phyloP scores from a whole-genome alignment of 1,284 basidiomycete species.

The Ustilago trichophora region DNA sequence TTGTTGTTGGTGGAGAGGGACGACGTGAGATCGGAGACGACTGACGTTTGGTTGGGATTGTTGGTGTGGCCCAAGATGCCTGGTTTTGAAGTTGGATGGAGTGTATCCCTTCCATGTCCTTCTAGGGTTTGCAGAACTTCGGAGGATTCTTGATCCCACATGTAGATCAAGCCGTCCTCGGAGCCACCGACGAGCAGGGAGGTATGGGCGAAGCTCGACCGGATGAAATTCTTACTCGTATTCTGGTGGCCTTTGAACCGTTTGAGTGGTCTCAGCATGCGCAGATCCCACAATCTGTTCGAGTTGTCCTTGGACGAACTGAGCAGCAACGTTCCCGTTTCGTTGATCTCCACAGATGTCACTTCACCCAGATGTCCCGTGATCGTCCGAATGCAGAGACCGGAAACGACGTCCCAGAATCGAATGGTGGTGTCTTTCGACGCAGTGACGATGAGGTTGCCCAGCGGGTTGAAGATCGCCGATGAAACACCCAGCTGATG shows the following conservation, averaged over 20 bases:
- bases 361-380: constrained; percentile 69
- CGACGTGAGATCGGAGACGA: constrained; percentile 20
- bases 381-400: constrained; percentile 68
- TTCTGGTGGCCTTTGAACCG: constrained; percentile 70
- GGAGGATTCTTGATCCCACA: constrained; percentile 64
- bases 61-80: too few relatives aligned
- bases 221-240: constrained; percentile 70
- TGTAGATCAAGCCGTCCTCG: constrained; percentile 67
- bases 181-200: constrained; percentile 68
- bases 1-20: constrained; percentile 45
- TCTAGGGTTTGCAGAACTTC: constrained; percentile 64
- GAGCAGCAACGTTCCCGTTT: constrained; percentile 68
- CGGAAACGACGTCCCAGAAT: constrained; percentile 70
- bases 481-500: constrained; percentile 68
- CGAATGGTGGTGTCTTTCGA: constrained; percentile 70
- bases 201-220: constrained; percentile 68
- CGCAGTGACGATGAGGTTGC: constrained; percentile 69
- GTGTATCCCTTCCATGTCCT: constrained; percentile 52
- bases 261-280: constrained; percentile 65
- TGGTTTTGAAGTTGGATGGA: too few relatives aligned
- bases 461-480: constrained; percentile 68
- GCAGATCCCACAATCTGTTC: constrained; percentile 62
- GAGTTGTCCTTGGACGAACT: constrained; percentile 70
- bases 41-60: too few relatives aligned
- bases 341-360: constrained; percentile 69